phyloP scores from a whole-genome alignment of 1,284 basidiomycete genomes.

The Tylopilus sp. region DNA sequence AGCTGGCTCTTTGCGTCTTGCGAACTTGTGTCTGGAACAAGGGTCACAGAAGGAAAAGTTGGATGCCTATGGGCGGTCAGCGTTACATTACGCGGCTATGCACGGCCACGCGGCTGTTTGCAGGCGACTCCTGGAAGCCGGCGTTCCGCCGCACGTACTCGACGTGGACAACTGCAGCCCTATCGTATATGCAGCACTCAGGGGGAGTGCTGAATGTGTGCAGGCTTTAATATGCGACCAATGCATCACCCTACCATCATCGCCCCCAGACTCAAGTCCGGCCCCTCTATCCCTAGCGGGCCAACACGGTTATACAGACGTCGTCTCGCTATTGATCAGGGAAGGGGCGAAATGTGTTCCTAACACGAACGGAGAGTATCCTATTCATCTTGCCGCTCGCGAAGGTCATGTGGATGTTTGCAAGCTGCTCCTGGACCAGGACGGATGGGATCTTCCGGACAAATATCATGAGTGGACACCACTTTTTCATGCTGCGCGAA shows the following conservation, averaged over 20 bases:
- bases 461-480: constrained; percentile 99
- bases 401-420: constrained; percentile 89
- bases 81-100: constrained; percentile 96
- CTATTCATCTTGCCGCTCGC: constrained; percentile 96
- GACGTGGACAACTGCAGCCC: constrained; percentile 96
- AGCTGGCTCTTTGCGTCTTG: constrained; percentile 77
- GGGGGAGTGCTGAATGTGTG: constrained; percentile 82
- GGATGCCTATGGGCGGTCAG: constrained; percentile 90
- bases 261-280: constrained; percentile 60
- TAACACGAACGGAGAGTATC: constrained; percentile 94
- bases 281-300: constrained; percentile 90
- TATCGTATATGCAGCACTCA: constrained; percentile 88
- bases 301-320: constrained; percentile 84
- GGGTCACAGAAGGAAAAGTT: constrained; percentile 64
- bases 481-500: constrained; percentile 91
- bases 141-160: constrained; percentile 63
- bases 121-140: constrained; percentile 68
- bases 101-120: constrained; percentile 82
- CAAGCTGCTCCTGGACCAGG: constrained; percentile 66
- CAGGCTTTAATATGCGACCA: constrained; percentile 67
- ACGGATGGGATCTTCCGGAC: constrained; percentile 88
- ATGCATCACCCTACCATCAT: constrained; percentile 46
- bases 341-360: constrained; percentile 74
- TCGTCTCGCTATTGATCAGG: constrained; percentile 68
- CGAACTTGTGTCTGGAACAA: constrained; percentile 77